phyloP scores from a whole-genome alignment of 2,329 filamentous ascomycete genomes.

The Alternaria gansuensis region DNA sequence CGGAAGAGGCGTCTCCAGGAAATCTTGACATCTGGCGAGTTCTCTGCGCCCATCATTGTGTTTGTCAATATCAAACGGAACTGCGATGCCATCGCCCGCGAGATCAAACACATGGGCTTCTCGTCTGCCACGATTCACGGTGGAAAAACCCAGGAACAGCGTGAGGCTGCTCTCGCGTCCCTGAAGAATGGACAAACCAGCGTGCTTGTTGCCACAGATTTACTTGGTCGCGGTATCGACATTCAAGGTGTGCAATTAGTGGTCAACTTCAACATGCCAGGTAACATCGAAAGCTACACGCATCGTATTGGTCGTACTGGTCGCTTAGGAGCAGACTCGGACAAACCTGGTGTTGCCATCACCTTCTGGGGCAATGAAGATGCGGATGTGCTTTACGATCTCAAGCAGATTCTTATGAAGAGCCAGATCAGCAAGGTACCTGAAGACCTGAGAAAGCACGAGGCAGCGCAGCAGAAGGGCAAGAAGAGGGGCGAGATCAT shows the following conservation, averaged over 20 bases:
- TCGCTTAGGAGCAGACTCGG: constrained; percentile 80
- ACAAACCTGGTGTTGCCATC: constrained; percentile 94
- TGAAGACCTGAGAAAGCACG: constrained; percentile 88
- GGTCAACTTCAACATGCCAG: constrained; percentile 99
- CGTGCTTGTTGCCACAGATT: constrained; percentile 92
- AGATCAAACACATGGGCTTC: constrained; percentile 95
- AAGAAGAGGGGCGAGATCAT: constrained; percentile 25
- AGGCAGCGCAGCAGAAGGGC: constrained; percentile 89
- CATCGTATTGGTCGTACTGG: constrained; percentile 97
- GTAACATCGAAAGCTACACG: constrained; percentile 91
- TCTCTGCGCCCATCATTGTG: constrained; percentile 90
- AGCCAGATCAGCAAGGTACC: constrained; percentile 87
- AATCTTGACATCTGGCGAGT: constrained; percentile 82
- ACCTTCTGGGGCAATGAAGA: constrained; percentile 95
- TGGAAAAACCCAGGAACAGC: constrained; percentile 96
- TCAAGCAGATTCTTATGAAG: constrained; percentile 95
- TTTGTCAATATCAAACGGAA: constrained; percentile 99
- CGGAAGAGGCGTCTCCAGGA: constrained; percentile 95
- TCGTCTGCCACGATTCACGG: constrained; percentile 90
- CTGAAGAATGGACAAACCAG: constrained; percentile 82
- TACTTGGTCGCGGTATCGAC: constrained; percentile 97
- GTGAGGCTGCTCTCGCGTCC: constrained; percentile 89
- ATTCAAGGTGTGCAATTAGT: constrained; percentile 93
- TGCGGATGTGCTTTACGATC: constrained; percentile 86
- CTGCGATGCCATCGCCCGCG: constrained; percentile 91